Evolutionary conservation across 306 rosid genomes (phyloP), one percentile per base, ranked within the genome.

Genomic region (Neltuma alba): DNA sequence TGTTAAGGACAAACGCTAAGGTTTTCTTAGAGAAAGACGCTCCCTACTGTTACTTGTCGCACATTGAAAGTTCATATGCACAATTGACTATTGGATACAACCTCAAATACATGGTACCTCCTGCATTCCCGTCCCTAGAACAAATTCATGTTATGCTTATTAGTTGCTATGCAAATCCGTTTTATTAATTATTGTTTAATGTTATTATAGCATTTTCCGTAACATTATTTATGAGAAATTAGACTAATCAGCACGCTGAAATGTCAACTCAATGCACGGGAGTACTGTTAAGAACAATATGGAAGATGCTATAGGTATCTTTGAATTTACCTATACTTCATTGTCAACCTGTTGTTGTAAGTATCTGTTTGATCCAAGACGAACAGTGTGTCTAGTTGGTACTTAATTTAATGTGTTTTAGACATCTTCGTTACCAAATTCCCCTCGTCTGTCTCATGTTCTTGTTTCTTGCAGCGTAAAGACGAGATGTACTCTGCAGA

Each of bases 31-130:
- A 88, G 52, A 95, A 77, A 81, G 99, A 90, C 23, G 89, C 63
- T 66, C 98, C 99, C 37, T 95, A 88, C 76, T 93, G 96, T 83
- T 93, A 83, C 88, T 86, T 93, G 83, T 90, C 99, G 7, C 93
- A 87, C 41, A 79, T 95, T 1, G 94, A 88, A 74, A 89, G 88
- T 68, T 79, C 90, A 23, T 84, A 27, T 44, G 98, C 92, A 54
- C 93, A 95, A 84, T 68, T 94, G 80, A 91, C 94, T 66, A 77
- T 94, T 61, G 97, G 92, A 79, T 92, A 90, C 88, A 92, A 91
- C 90, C 97, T 92, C 81, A 87, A 82, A 80, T 78, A 85, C 28
- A 95, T 95, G 98, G 99, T 95, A 91, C 55, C 72, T 72, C 37
- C 23, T 45, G 31, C 77, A 15, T 76, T 44, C 69, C 36, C 80